Conservation (phyloP, 2,329 filamentous ascomycete species). For the Plenodomus lindquistii region DNA sequence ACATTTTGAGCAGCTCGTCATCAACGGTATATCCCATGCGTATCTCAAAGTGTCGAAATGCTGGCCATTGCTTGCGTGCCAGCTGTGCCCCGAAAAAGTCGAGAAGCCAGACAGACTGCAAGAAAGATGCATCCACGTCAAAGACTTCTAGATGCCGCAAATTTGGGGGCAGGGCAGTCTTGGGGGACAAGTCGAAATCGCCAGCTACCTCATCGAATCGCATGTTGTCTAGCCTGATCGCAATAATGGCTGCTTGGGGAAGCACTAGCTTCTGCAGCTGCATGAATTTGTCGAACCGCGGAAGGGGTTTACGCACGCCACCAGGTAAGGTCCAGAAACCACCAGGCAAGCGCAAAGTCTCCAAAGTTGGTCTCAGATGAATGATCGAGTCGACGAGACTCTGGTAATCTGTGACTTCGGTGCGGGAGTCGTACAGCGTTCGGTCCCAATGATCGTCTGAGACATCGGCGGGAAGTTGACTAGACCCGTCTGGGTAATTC, state of each 20-base stretch:
- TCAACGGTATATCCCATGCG: not conserved
- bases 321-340: slow-evolving; percentile 22
- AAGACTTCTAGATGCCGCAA: slow-evolving; percentile 13
- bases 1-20: not conserved
- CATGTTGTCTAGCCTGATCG: slow-evolving; percentile 20
- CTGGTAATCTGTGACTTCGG: slow-evolving; percentile 19
- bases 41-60: slow-evolving; percentile 10
- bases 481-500: slow-evolving; percentile 6
- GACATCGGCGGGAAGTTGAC: not conserved
- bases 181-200: slow-evolving; percentile 15
- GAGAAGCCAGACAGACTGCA: slow-evolving; percentile 8
- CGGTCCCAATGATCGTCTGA: slow-evolving; percentile 6
- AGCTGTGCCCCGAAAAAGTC: slow-evolving; percentile 9
- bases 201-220: slow-evolving; percentile 5
- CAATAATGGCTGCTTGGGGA: slow-evolving; percentile 16
- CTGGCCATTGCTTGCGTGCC: slow-evolving; percentile 1
- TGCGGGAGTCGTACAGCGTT: slow-evolving; percentile 16
- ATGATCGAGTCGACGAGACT: slow-evolving; percentile 8
- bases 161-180: slow-evolving; percentile 2
- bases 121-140: slow-evolving; percentile 9
- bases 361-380: slow-evolving; percentile 8
- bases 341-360: slow-evolving; percentile 11
- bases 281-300: slow-evolving; percentile 11
- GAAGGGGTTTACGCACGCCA: slow-evolving; percentile 15
- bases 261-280: slow-evolving; percentile 7